These are phyloP conservation scores for Penicillium canariense DNA, from an alignment of 495 filamentous ascomycete species.

Conservation along the genomic window DNA sequence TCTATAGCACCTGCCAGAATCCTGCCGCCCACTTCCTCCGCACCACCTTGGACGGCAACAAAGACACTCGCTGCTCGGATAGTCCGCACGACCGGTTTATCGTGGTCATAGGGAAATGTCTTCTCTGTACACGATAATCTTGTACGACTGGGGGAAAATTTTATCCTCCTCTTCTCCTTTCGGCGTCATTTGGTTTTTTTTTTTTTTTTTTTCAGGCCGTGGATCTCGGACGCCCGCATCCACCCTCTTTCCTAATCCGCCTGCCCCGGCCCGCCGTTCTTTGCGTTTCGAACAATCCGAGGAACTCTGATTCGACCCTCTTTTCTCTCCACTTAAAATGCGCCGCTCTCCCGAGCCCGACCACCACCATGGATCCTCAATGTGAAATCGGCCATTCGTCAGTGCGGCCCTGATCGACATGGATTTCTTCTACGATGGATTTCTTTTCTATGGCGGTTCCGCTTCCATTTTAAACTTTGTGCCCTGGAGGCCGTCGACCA, in stretches of 20 bases:
- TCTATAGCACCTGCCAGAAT: slow-evolving; percentile 68
- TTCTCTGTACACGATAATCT: slow-evolving; percentile 31
- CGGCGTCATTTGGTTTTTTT: not conserved
- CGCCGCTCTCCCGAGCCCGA: slow-evolving; percentile 15
- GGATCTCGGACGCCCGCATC: slow-evolving; percentile 1
- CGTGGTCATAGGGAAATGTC: slow-evolving; percentile 63
- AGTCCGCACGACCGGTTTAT: slow-evolving; percentile 77
- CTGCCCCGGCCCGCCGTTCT: slow-evolving; percentile 14
- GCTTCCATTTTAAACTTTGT: slow-evolving; percentile 19
- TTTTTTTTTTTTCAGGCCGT: slow-evolving; percentile 1
- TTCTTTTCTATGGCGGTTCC: slow-evolving; percentile 3
- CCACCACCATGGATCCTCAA: slow-evolving; percentile 8
- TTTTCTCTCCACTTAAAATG: slow-evolving; percentile 8
- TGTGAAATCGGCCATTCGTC: slow-evolving; percentile 12
- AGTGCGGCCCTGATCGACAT: slow-evolving; percentile 23
- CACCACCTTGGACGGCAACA: slow-evolving; percentile 61
- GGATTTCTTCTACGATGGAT: slow-evolving; percentile 1
- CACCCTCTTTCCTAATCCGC: slow-evolving; percentile 6
- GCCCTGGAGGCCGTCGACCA: slow-evolving; percentile 5
- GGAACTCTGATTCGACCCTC: slow-evolving; percentile 21
- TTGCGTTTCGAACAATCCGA: slow-evolving; percentile 9
- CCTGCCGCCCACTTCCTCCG: slow-evolving; percentile 66
- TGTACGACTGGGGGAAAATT: not conserved
- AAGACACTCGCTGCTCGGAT: slow-evolving; percentile 57
- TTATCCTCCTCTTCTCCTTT: not conserved